Conservation (phyloP, 2,329 filamentous ascomycete species). For the Apiospora malaysiana region DNA sequence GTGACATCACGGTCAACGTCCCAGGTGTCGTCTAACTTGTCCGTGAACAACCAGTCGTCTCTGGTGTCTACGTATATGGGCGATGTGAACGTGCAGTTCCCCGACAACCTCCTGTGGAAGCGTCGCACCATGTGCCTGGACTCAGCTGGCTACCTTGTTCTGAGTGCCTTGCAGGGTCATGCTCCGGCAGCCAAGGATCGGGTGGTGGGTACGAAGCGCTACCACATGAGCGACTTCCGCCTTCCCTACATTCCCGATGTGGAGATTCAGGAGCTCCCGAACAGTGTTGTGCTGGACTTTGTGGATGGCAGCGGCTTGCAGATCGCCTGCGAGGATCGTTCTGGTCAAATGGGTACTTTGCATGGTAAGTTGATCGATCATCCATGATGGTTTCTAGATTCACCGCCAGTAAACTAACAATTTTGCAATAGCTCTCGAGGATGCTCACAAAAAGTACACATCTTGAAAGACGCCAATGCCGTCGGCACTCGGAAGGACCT, state of each 20-base stretch:
- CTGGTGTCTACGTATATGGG: constrained; percentile 72
- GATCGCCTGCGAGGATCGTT: constrained; percentile 67
- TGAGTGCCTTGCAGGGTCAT: constrained; percentile 70
- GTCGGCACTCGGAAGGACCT: neutral
- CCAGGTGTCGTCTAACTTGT: neutral
- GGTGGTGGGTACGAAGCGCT: constrained; percentile 67
- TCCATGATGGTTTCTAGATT: neutral
- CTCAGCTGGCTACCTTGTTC: constrained; percentile 79
- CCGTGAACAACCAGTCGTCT: neutral
- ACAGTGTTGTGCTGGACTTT: constrained; percentile 74
- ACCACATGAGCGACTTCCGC: constrained; percentile 85
- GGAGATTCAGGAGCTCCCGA: constrained; percentile 89
- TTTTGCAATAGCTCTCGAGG: constrained; percentile 22
- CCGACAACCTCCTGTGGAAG: constrained; percentile 96
- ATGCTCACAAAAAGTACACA: constrained; percentile 24
- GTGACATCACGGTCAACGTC: constrained; percentile 27
- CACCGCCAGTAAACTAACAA: constrained; percentile 8
- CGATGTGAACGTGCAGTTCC: constrained; percentile 96
- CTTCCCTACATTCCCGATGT: constrained; percentile 83
- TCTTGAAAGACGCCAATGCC: neutral
- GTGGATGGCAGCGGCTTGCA: constrained; percentile 66
- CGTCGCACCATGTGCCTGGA: constrained; percentile 88
- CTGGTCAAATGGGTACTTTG: constrained; percentile 61
- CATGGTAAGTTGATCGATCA: constrained; percentile 50
- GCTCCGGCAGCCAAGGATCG: constrained; percentile 59